Conservation (phyloP, 1,284 basidiomycete species). For the Cryptococcus sp. region DNA sequence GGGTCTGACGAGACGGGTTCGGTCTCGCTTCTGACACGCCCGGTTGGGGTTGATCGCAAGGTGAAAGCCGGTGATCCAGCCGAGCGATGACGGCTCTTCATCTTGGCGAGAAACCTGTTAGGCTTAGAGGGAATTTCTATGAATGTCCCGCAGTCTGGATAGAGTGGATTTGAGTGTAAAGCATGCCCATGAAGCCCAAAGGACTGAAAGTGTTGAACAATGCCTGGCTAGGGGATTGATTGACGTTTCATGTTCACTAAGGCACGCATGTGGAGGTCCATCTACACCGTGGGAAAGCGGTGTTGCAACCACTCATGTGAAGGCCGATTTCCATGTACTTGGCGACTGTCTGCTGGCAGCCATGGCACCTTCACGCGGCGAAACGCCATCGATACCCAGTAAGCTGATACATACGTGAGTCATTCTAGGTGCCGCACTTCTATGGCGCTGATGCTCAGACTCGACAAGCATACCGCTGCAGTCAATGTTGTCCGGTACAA, state of each 20-base stretch:
- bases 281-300: not conserved
- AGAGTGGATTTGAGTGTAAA: too few species aligned
- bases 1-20: too few species aligned
- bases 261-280: not conserved
- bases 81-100: too few species aligned
- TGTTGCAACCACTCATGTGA: not conserved
- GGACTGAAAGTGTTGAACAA: not conserved
- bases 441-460: conserved; percentile 16
- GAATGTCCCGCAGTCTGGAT: too few species aligned
- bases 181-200: not conserved
- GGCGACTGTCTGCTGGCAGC: not conserved
- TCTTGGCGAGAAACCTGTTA: too few species aligned
- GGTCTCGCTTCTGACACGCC: too few species aligned
- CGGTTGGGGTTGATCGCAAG: too few species aligned
- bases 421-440: not conserved
- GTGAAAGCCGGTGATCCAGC: too few species aligned
- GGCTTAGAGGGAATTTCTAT: too few species aligned
- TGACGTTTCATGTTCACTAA: not conserved
- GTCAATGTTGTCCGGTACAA: conserved; percentile 82
- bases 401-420: conserved; percentile 28
- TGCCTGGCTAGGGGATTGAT: not conserved
- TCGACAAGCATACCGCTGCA: conserved; percentile 63
- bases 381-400: conserved; percentile 10
- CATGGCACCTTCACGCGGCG: conserved; percentile 26
- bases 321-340: not conserved